Base-by-base conservation (phyloP, 2,329 filamentous ascomycete species). In the Colletotrichum sp. region DNA sequence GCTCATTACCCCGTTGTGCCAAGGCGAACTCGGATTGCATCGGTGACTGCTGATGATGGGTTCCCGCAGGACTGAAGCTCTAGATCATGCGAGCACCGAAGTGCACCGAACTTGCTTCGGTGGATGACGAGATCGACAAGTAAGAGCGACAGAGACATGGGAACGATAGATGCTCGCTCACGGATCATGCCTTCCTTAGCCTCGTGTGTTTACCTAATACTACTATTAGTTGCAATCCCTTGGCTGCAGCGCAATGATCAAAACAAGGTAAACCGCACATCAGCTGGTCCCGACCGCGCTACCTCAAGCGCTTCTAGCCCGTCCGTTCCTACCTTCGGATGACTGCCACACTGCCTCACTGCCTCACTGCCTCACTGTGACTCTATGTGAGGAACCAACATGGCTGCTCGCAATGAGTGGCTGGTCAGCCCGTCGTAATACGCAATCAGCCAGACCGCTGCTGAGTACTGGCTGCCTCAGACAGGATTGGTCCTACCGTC, bases 11-110 rank as follows among this genome's bases (percentile, higher is more conserved):
- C 12, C 24, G 8, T 36, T 26, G 61, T 67, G n/a, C n/a, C 34
- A 58, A 43, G 66, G 48, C 56, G 43, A 21, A 28, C 30, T 18
- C 28, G 48, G 71, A 52, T 69, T 69, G 48, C 65, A 66, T 55
- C 59, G 32, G 70, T 65, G 58, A 69, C 74, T 70, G 65, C 65
- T 74, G 64, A 70, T 74, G 71, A 61, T 63, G 36, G 48, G 59
- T 56, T 30, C 30, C 30, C 30, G 38, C 69, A 76, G 64, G 36
- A 43, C 38, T 38, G 59, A 70, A 70, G 38, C 48, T 70, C 34
- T 74, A 66, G 43, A 59, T 36, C 30, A 63, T 32, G 63, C 66
- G 58, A 64, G 71, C 43, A 32, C 58, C 58, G 12, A 70, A 43
- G 38, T 61, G 71, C 43, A 32, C 58, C 58, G 12, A 70, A 43